Evolutionary conservation across 768 basidiomycete species (phyloP).

Genomic region (Sporobolomyces phaffii): DNA sequence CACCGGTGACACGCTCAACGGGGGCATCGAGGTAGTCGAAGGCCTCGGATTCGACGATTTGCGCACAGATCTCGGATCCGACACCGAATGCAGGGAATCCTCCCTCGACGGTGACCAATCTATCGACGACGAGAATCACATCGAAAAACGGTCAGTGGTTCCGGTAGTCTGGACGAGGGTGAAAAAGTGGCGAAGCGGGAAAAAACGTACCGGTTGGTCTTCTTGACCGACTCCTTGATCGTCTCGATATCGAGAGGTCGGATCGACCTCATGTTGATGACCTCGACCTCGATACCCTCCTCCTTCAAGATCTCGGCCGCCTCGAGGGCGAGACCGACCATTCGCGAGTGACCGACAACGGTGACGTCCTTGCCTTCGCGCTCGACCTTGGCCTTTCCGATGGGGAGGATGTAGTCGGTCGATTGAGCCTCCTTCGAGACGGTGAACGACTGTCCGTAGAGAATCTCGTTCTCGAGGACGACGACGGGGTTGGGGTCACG

Average conservation of each 20-base stretch:
- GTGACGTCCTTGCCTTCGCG: conserved; percentile 87
- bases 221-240: conserved; percentile 94
- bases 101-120: conserved; percentile 89
- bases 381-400: conserved; percentile 96
- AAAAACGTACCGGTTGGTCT: conserved; percentile 81
- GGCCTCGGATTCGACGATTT: conserved; percentile 93
- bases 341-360: conserved; percentile 94
- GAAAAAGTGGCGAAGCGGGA: too few relatives aligned
- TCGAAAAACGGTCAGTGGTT: too few relatives aligned
- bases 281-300: conserved; percentile 85
- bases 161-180: background rate
- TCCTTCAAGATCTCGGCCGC: conserved; percentile 88
- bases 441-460: conserved; percentile 96
- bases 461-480: conserved; percentile 98
- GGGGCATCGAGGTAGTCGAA: conserved; percentile 99
- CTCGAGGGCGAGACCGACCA: conserved; percentile 91
- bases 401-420: conserved; percentile 87
- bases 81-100: conserved; percentile 99
- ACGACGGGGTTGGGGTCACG: conserved; percentile 97
- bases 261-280: conserved; percentile 92
- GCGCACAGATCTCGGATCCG: conserved; percentile 95
- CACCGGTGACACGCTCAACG: conserved; percentile 94
- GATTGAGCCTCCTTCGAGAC: conserved; percentile 92
- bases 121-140: conserved; percentile 43
- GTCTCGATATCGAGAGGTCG: conserved; percentile 96